Evolutionary conservation across 2,329 filamentous ascomycete species (phyloP), one percentile per base, ranked within the genome.

Genomic region (Ophiostoma angusticollis): DNA sequence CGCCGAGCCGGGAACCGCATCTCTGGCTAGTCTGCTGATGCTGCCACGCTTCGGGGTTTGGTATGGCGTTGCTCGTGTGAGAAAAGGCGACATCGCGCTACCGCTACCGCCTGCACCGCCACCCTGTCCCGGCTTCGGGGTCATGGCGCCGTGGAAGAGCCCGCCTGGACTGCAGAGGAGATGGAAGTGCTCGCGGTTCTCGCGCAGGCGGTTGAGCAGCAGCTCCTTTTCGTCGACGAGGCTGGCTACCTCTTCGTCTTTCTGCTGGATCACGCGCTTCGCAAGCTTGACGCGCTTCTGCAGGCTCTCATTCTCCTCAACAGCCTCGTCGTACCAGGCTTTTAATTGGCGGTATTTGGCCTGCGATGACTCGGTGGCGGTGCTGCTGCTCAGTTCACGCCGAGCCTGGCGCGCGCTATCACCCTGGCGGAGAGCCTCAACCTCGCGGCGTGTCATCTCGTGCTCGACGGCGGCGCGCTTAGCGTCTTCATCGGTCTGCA

Each of bases 401-500:
- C 67, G 65, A 4, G 70, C 70, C 44, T 79, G 75, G 37, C 72
- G 72, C 37, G 75, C 72, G 54, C 81, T 73, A 53, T 91, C 82
- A 12, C 78, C 77, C 45, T 72, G 69, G 44, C 86, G 80, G 21
- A 95, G 64, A 11, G 87, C 83, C 45, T 94, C 83, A 16, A 93
- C 80, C 58, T 95, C 86, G 17, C 82, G 73, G 45, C 84, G 75
- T n/a, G 80, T 81, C 74, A 95, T 87, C 47, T 91, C 83, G 51
- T 93, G 82, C 58, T 95, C 89, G 5, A 95, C 87, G 25, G 79
- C 81, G 49, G 89, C 85, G 19, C 86, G 78, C 58, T 93, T 87
- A 9, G 84, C 74, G 22, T 86, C 80, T 49, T 93, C 85, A 35
- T 80, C 78, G 39, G 83, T 86, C 53, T 93, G 84, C 47, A 95